phyloP scores from a whole-genome alignment of 2,329 filamentous ascomycete species.

The Fusarium globosum region DNA sequence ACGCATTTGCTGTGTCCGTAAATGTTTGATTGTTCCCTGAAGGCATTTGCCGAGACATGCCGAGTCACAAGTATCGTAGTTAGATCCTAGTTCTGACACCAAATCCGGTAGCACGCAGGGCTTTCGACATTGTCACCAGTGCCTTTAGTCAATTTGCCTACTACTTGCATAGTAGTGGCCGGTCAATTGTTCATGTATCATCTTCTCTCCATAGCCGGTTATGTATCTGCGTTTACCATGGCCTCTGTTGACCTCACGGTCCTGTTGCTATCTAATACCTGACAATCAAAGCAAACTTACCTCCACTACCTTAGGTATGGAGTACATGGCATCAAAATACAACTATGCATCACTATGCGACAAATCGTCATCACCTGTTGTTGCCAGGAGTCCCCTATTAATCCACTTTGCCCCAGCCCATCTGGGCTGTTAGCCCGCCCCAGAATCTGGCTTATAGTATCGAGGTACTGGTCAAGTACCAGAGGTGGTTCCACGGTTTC shows the following conservation, averaged over 20 bases:
- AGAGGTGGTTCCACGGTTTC: background rate
- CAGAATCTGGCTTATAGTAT: constrained; percentile 11
- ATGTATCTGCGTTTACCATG: background rate
- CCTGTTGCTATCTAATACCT: background rate
- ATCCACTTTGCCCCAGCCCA: constrained; percentile 10
- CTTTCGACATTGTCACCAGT: background rate
- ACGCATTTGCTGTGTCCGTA: constrained; percentile 1
- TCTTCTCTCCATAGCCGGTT: background rate
- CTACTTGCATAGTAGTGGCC: background rate
- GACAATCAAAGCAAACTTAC: background rate
- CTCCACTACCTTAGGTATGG: background rate
- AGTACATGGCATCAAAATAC: background rate
- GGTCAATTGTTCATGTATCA: background rate
- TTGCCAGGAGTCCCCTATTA: constrained; percentile 9
- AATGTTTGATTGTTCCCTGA: background rate
- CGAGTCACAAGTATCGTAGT: constrained; percentile 12
- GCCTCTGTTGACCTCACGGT: background rate
- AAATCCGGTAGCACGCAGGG: background rate
- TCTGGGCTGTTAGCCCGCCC: constrained; percentile 22
- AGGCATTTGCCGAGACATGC: constrained; percentile 4
- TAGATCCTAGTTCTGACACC: background rate
- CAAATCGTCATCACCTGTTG: constrained; percentile 16
- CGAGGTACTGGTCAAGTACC: constrained; percentile 30
- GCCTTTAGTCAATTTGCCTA: background rate
- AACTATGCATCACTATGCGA: background rate